Percentiles rank a stretch among this genome's conserved stretches.
These are phyloP conservation scores for Gloeostereum incarnatum DNA, from an alignment of 768 basidiomycete species.

Conservation along the genomic window DNA sequence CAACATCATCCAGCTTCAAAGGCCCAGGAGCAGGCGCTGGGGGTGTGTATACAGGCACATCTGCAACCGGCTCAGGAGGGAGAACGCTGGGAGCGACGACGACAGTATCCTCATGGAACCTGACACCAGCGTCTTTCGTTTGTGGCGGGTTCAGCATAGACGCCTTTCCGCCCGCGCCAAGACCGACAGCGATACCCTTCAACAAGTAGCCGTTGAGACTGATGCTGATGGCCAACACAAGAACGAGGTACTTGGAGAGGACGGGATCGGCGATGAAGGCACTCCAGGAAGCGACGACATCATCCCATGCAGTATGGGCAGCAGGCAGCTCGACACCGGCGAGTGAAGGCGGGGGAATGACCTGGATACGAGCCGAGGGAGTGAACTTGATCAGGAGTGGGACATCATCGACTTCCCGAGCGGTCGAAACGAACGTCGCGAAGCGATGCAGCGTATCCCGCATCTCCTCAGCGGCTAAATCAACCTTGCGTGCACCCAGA, in stretches of 20 bases:
- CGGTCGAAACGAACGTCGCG: constrained; percentile 21
- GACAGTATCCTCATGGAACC: constrained; percentile 13
- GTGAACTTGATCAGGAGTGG: constrained; percentile 7
- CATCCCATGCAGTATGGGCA: constrained; percentile 47
- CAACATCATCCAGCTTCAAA: constrained; percentile 50
- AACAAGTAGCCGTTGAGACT: constrained; percentile 89
- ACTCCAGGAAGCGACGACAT: constrained; percentile 89
- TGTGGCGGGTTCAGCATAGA: too few species aligned
- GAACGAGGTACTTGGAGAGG: constrained; percentile 90
- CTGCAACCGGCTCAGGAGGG: constrained; percentile 2
- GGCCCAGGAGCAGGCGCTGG: constrained; percentile 5
- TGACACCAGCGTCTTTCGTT: constrained; percentile 13
- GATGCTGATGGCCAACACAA: constrained; percentile 77
- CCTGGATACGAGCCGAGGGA: constrained; percentile 8
- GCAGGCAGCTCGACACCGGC: constrained; percentile 3
- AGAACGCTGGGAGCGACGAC: constrained; percentile 17
- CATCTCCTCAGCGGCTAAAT: constrained; percentile 57
- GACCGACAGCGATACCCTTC: constrained; percentile 68
- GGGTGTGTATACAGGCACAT: constrained; percentile 8
- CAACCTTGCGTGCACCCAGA: constrained; percentile 43
- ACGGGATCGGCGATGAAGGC: constrained; percentile 89
- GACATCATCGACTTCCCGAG: constrained; percentile 4
- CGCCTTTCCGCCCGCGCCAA: constrained; percentile 18
- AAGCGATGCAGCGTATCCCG: constrained; percentile 49
- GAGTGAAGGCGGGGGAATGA: constrained; percentile 3